Evolutionary conservation across 225 moss, liverwort and hornwort genomes (phyloP).

Genomic region (Marchantia polymorpha): DNA sequence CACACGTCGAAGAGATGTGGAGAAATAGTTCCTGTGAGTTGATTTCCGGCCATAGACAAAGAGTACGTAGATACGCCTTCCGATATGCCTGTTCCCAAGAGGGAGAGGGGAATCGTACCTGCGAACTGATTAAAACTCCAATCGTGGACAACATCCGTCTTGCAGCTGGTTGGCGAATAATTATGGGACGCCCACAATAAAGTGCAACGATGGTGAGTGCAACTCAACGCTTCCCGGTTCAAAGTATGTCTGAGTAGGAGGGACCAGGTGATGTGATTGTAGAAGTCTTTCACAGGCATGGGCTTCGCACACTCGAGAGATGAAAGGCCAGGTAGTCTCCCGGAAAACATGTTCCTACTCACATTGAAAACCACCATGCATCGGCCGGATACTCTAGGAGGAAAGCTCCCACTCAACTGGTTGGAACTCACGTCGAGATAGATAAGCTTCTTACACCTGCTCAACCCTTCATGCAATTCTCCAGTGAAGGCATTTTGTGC

Average conservation of each 20-base stretch:
- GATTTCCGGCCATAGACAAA: constrained; percentile 52
- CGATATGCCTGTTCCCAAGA: constrained; percentile 42
- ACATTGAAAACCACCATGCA: constrained; percentile 51
- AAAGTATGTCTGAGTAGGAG: constrained; percentile 27
- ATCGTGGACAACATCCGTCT: constrained; percentile 35
- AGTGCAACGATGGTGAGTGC: no score
- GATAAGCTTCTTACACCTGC: constrained; percentile 49
- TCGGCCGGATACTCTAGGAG: constrained; percentile 45
- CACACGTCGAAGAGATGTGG: constrained; percentile 47
- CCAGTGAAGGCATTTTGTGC: constrained; percentile 56
- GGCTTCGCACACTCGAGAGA: constrained; percentile 34
- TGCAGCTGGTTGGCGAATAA: background rate
- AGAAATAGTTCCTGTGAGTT: constrained; percentile 48
- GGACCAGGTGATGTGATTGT: constrained; percentile 30
- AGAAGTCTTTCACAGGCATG: background rate
- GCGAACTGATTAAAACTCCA: constrained; percentile 49
- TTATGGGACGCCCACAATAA: background rate
- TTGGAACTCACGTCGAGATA: constrained; percentile 66
- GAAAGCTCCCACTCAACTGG: constrained; percentile 49
- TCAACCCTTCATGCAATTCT: constrained; percentile 46
- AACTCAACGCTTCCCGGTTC: background rate
- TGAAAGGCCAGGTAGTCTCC: constrained; percentile 41
- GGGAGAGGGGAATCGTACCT: constrained; percentile 41
- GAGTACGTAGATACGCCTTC: constrained; percentile 47
- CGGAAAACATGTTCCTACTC: constrained; percentile 53